Evolutionary conservation across 2,329 filamentous ascomycete species (phyloP).

Genomic region (Scolecobasidium constrictum): DNA sequence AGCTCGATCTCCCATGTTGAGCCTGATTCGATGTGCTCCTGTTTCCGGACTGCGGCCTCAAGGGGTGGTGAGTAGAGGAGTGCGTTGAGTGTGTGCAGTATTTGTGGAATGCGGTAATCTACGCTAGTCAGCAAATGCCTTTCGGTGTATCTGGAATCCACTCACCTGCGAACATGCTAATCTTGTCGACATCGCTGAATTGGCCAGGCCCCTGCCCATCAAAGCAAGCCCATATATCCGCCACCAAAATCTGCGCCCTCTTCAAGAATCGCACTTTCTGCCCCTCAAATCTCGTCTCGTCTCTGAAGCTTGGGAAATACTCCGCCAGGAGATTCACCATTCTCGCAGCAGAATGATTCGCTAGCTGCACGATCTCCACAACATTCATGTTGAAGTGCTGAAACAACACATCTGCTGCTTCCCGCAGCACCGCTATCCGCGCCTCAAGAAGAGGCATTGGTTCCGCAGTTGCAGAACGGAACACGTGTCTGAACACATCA

Average conservation of each 20-base stretch:
- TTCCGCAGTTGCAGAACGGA: constrained; percentile 77
- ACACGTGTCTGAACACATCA: constrained; percentile 63
- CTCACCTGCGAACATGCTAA: constrained; percentile 86
- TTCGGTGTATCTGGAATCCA: constrained; percentile 6
- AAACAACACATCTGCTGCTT: constrained; percentile 71
- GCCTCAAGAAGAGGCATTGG: constrained; percentile 75
- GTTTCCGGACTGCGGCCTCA: constrained; percentile 55
- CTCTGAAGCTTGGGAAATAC: constrained; percentile 77
- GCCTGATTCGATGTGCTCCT: constrained; percentile 57
- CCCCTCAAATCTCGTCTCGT: constrained; percentile 66
- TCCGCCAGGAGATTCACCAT: constrained; percentile 78
- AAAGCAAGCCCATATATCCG: constrained; percentile 95
- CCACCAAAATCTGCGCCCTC: constrained; percentile 89
- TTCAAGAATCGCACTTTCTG: constrained; percentile 77
- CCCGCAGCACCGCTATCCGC: constrained; percentile 66
- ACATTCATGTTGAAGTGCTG: constrained; percentile 72
- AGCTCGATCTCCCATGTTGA: constrained; percentile 77
- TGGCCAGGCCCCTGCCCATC: constrained; percentile 66
- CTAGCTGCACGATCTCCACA: constrained; percentile 59
- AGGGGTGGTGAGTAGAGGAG: constrained; percentile 75
- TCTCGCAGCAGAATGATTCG: constrained; percentile 66
- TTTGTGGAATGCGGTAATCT: constrained; percentile 95
- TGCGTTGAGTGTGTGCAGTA: constrained; percentile 72
- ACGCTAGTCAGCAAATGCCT: not conserved
- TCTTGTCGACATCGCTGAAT: constrained; percentile 84